phyloP scores from a whole-genome alignment of 371 early-diverging fungal species.

The Rhizopus arrhizus region DNA sequence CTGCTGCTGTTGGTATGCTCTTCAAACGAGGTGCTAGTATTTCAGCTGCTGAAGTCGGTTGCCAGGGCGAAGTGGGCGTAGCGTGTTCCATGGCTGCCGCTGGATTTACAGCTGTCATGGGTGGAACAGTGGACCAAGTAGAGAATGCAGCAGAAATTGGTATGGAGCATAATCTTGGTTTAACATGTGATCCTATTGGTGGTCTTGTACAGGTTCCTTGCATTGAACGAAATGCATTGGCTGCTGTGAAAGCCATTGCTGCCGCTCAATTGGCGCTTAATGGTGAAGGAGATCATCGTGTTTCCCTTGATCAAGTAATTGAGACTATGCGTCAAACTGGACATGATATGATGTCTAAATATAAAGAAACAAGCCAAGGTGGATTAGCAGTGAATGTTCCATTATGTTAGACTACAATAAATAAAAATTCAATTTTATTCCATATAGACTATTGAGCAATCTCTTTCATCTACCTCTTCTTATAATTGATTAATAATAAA shows the following conservation, averaged over 20 bases:
- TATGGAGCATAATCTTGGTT: constrained; percentile 94
- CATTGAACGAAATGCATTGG: constrained; percentile 93
- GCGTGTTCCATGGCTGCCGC: constrained; percentile 97
- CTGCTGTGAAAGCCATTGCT: constrained; percentile 93
- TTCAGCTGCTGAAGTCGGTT: constrained; percentile 95
- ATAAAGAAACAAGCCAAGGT: constrained; percentile 94
- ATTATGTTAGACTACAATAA: constrained; percentile 60
- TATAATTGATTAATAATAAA: no score
- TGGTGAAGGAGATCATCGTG: constrained; percentile 87
- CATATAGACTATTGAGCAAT: no score
- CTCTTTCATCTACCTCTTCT: no score
- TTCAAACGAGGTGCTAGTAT: constrained; percentile 95
- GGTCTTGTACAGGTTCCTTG: constrained; percentile 97
- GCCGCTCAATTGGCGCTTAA: constrained; percentile 93
- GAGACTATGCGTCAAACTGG: constrained; percentile 96
- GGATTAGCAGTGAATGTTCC: constrained; percentile 91
- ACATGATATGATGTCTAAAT: constrained; percentile 91
- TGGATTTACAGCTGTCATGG: constrained; percentile 94
- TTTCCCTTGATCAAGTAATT: constrained; percentile 93
- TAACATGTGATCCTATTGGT: constrained; percentile 93
- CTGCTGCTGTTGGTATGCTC: constrained; percentile 94
- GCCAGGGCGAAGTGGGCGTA: constrained; percentile 89
- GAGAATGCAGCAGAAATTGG: constrained; percentile 97
- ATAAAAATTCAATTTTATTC: no score
- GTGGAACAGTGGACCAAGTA: constrained; percentile 86